Conservation (phyloP, 805 yeast genomes). For the Metschnikowia amazonensis region DNA sequence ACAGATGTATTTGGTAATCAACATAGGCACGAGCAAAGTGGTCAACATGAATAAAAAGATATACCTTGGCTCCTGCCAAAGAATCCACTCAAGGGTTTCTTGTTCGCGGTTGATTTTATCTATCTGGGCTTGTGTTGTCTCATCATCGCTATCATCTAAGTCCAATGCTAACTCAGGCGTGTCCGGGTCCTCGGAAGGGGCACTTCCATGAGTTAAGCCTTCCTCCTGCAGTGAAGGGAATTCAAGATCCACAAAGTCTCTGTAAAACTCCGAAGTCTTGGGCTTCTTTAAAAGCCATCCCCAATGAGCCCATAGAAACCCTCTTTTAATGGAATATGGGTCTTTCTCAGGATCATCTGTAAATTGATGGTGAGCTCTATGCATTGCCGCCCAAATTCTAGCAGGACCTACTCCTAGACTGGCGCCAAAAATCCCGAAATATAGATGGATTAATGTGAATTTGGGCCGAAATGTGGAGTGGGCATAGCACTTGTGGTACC, state of each 20-base stretch:
- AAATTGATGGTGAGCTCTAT: conserved; percentile 85
- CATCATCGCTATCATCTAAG: conserved; percentile 10
- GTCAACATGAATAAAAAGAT: conserved; percentile 28
- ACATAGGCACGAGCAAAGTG: conserved; percentile 28
- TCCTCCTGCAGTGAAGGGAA: conserved; percentile 20
- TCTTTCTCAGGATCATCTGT: conserved; percentile 82
- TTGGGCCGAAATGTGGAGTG: conserved; percentile 36
- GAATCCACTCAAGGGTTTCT: conserved; percentile 22
- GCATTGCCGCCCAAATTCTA: conserved; percentile 77
- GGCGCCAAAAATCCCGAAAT: conserved; percentile 59
- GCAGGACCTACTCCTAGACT: conserved; percentile 76
- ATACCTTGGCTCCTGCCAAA: conserved; percentile 36
- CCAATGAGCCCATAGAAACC: conserved; percentile 76
- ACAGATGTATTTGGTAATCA: conserved; percentile 24
- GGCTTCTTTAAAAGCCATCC: conserved; percentile 82
- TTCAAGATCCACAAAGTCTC: conserved; percentile 35
- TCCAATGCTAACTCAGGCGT: conserved; percentile 6
- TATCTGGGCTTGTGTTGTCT: conserved; percentile 6
- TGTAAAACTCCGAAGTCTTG: conserved; percentile 29
- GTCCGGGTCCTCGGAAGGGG: neutral
- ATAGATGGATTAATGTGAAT: conserved; percentile 36
- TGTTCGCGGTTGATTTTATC: conserved; percentile 9
- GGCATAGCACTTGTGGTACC: conserved; percentile 42
- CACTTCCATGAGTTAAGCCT: neutral
- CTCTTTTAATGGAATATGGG: conserved; percentile 81